Base-by-base conservation (phyloP, 2,329 filamentous ascomycete species). In the Bimuria novae-zelandiae region DNA sequence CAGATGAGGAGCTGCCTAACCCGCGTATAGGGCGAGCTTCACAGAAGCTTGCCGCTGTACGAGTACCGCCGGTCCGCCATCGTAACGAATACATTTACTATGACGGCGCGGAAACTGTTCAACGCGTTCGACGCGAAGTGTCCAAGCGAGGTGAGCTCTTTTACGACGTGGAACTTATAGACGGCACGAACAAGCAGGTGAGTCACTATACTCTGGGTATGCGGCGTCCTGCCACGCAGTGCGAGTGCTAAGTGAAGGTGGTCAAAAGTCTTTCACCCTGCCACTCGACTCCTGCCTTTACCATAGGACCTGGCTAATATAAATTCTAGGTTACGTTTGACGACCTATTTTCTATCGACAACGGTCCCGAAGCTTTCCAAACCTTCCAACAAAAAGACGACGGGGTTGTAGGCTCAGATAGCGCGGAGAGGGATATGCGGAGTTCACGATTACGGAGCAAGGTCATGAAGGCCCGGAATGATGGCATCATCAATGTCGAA, bases 311-410 rank as follows among this genome's bases (percentile, higher is more conserved):
- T 10, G 7, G 23, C 44, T 47, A 30, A 32, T 36, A 56, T 33
- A 22, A 41, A 37, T 23, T 14, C 7, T 19, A 84, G 81, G 67
- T 82, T 10, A 61, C 74, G 12, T 76, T 79, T 27, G 70, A 79
- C 29, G 67, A 77, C 27, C 69, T 84, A 3, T 58, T 80, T 11
- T 56, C 68, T 2, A 70, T 79, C 23, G 66, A 75, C 8, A 79
- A 81, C 64, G 81, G 82, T 16, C 62, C 70, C 41, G 70, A 73
- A 54, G 79, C 79, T 16, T 68, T 83, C 19, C 64, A 77, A 30
- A 59, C 69, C 14, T 80, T 76, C 60, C 69, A 74, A 25, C 51
- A 62, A n/a, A 44, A 63, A 42, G 46, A 64, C 53, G 60, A 64
- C 46, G 49, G 53, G 17, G 50, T 57, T 22, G 44, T 44, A 16